These are phyloP conservation scores for Ceratocystis lukuohia DNA, from an alignment of 2,329 filamentous ascomycete genomes.

Conservation along the genomic window DNA sequence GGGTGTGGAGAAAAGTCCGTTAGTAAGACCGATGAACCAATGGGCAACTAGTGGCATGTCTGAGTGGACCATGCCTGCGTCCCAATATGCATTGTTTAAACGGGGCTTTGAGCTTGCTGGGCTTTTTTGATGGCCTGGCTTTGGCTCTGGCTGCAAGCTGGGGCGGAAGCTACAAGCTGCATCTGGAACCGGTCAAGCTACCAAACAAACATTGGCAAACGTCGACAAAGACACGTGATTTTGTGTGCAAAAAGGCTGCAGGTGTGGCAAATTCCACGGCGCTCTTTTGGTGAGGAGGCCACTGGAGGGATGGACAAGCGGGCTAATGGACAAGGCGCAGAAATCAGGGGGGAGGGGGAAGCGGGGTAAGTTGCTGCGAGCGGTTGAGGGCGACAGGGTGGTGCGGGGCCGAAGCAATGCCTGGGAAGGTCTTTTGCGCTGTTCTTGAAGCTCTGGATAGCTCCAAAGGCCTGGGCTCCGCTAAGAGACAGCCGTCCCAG, in stretches of 20 bases:
- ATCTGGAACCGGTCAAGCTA: not conserved
- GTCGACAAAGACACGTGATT: not conserved
- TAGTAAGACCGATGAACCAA: constrained; percentile 26
- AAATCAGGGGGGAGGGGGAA: constrained; percentile 8
- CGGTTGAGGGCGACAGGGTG: constrained; percentile 5
- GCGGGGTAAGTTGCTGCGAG: constrained; percentile 13
- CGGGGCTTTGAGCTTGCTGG: not conserved
- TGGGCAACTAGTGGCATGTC: constrained; percentile 22
- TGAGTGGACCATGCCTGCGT: constrained; percentile 17
- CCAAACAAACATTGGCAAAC: too few relatives aligned
- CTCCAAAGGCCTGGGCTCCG: not conserved
- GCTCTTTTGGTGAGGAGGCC: not conserved
- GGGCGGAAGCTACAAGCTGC: not conserved
- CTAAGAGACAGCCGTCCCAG: not conserved
- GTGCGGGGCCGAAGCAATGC: not conserved
- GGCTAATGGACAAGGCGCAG: not conserved
- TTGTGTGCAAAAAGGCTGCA: not conserved
- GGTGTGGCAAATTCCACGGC: not conserved
- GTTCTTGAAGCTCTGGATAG: not conserved
- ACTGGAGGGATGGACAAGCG: not conserved
- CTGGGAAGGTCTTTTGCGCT: not conserved
- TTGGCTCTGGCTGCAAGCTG: not conserved
- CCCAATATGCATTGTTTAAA: constrained; percentile 10
- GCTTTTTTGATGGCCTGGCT: not conserved
- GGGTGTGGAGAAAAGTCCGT: constrained; percentile 30